These are phyloP conservation scores for Ceratocystis lukuohia DNA, from an alignment of 2,329 filamentous ascomycete species.

Conservation along the genomic window DNA sequence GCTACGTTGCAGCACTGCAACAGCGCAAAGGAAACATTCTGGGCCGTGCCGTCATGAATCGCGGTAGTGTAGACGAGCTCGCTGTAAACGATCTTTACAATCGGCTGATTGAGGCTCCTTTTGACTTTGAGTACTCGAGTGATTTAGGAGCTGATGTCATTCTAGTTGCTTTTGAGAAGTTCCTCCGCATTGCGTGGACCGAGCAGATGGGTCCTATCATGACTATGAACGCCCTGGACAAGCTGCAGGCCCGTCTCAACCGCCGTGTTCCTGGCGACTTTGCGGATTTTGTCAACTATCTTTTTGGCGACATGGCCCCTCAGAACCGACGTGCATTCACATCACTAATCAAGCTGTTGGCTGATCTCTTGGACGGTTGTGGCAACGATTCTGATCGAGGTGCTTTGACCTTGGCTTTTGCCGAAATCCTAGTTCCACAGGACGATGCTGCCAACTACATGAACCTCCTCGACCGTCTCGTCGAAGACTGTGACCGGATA, in stretches of 20 bases:
- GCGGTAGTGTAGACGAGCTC: conserved; percentile 54
- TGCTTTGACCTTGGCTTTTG: conserved; percentile 75
- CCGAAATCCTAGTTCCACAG: conserved; percentile 59
- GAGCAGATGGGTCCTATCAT: conserved; percentile 80
- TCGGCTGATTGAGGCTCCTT: conserved; percentile 67
- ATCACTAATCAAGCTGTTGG: conserved; percentile 69
- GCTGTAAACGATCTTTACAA: conserved; percentile 86
- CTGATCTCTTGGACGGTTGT: conserved; percentile 77
- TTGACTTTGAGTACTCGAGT: conserved; percentile 58
- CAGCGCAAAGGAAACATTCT: conserved; percentile 78
- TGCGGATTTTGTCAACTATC: conserved; percentile 51
- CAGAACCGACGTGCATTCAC: conserved; percentile 67
- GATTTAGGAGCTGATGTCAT: conserved; percentile 72
- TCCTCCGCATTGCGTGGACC: conserved; percentile 74
- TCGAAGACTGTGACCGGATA: conserved; percentile 80
- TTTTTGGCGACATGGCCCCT: conserved; percentile 53
- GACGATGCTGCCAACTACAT: conserved; percentile 65
- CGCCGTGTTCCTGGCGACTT: conserved; percentile 61
- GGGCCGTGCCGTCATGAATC: conserved; percentile 58
- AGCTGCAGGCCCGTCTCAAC: conserved; percentile 55
- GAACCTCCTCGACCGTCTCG: conserved; percentile 73
- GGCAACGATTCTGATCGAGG: conserved; percentile 84
- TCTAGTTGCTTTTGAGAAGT: conserved; percentile 89
- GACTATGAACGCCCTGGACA: conserved; percentile 54
- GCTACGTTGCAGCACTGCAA: conserved; percentile 70